Base-by-base conservation (phyloP, 768 basidiomycete species). In the Lactifluus subvellereus region DNA sequence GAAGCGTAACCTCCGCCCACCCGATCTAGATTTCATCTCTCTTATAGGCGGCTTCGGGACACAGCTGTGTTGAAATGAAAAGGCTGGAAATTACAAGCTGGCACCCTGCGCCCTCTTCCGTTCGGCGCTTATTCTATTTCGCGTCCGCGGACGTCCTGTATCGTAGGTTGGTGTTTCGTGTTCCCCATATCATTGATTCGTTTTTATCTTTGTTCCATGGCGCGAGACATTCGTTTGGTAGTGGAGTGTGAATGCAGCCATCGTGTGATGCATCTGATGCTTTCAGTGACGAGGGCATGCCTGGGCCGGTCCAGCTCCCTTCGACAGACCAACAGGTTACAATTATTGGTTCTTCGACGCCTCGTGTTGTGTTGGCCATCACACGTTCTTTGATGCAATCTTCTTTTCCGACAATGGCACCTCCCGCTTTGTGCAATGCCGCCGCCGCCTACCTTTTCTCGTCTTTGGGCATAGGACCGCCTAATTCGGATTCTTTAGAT, bases 381-480 rank as follows among this genome's bases (percentile, higher is more conserved):
- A 62, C 61, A 58, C 51, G 61, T 62, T 58, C 43, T 37, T 37
- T 62, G 61, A 62, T 62, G 10, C 50, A 42, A 32, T 47, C n/a
- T 30, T 54, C 54, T 30, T 32, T 54, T 33, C 33, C 16, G 30
- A 57, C 18, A 43, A 49, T 49, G 27, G 37, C 45, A 33, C 40
- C 54, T 54, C 57, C 45, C 13, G 20, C 53, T 38, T n/a, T 9
- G 38, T 40, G 32, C 9, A 16, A 38, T 11, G 33, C 56, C 61
- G 38, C 37, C 61, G 43, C 51, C 56, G 56, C 37, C 43, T 35
- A 32, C 22, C 14, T 22, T 38, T 53, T 32, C n/a, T 62, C 27
- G 22, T 30, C 56, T 38, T 57, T 62, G 35, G 50, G 35, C 14
- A 47, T 4, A 47, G 22, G 35, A 58, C n/a, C 16, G 56, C 51